phyloP scores from a whole-genome alignment of 2,329 filamentous ascomycete species.

The Colletotrichum liaoningense region DNA sequence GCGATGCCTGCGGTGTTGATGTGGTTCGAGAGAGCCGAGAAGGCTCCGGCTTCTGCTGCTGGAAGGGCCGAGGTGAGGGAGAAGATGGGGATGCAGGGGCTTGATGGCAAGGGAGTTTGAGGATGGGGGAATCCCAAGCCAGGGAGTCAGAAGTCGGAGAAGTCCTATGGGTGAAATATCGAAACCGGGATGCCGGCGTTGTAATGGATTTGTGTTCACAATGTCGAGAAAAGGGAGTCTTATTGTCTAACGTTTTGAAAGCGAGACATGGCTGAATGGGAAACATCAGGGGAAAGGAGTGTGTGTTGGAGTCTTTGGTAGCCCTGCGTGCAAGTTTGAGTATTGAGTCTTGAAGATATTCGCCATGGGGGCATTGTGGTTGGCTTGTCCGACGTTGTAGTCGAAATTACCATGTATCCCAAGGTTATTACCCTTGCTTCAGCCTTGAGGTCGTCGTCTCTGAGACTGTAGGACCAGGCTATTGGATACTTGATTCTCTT shows the following conservation, averaged over 20 bases:
- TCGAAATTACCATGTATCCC: not conserved
- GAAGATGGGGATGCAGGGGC: not conserved
- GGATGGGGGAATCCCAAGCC: not conserved
- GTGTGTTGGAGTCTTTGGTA: not conserved
- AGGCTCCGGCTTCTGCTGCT: not conserved
- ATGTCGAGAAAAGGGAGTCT: not conserved
- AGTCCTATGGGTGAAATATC: not conserved
- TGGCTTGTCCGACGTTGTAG: not conserved
- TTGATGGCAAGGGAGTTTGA: not conserved
- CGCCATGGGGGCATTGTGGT: not conserved
- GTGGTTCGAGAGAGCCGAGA: not conserved
- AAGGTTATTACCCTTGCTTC: not conserved
- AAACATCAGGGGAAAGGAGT: not conserved
- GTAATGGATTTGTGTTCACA: not conserved
- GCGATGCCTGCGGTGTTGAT: constrained; percentile 27
- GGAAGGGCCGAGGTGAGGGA: not conserved
- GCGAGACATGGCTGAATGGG: not conserved
- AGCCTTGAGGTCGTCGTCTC: not conserved
- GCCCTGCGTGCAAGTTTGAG: not conserved
- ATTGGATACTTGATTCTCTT: not conserved
- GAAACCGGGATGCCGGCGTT: not conserved
- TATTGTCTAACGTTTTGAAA: not conserved
- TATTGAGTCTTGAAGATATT: not conserved
- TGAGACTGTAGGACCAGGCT: not conserved
- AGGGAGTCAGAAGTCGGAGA: too few species aligned